phyloP scores from a whole-genome alignment of 371 early-diverging fungal genomes.

The Haplosporangium sp. region DNA sequence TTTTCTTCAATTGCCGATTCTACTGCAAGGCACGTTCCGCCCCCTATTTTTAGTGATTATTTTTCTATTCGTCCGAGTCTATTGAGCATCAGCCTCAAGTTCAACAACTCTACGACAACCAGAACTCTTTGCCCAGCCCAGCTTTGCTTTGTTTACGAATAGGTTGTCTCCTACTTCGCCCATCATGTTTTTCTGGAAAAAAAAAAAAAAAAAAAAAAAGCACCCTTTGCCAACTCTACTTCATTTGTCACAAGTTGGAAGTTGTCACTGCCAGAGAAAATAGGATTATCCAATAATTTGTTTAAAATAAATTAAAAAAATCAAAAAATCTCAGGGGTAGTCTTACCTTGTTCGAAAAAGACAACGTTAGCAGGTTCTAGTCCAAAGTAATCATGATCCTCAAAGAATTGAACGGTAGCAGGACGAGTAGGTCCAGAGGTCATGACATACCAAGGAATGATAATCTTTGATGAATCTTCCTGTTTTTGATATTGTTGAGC shows the following conservation, averaged over 20 bases:
- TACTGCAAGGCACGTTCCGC: too few species aligned
- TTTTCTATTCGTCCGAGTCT: too few species aligned
- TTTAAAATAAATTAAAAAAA: too few species aligned
- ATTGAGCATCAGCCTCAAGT: too few species aligned
- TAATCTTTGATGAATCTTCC: slow-evolving; percentile 54
- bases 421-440: slow-evolving; percentile 91
- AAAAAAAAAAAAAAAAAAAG: slow-evolving; percentile 18
- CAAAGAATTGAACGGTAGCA: slow-evolving; percentile 84
- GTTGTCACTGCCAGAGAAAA: not conserved
- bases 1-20: not conserved
- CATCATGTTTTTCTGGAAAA: too few species aligned
- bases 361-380: slow-evolving; percentile 82
- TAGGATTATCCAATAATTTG: not conserved
- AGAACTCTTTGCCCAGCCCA: too few species aligned
- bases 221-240: not conserved
- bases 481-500: slow-evolving; percentile 62
- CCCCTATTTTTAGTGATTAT: too few species aligned
- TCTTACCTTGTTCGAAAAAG: slow-evolving; percentile 88
- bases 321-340: too few species aligned
- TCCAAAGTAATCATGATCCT: slow-evolving; percentile 84
- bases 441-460: slow-evolving; percentile 97
- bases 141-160: too few species aligned
- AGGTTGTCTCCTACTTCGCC: too few species aligned
- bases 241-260: too few species aligned
- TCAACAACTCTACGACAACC: too few species aligned